Evolutionary conservation across 2,329 filamentous ascomycete species (phyloP), one percentile per base, ranked within the genome.

Genomic region (Diplodia scrobiculata): DNA sequence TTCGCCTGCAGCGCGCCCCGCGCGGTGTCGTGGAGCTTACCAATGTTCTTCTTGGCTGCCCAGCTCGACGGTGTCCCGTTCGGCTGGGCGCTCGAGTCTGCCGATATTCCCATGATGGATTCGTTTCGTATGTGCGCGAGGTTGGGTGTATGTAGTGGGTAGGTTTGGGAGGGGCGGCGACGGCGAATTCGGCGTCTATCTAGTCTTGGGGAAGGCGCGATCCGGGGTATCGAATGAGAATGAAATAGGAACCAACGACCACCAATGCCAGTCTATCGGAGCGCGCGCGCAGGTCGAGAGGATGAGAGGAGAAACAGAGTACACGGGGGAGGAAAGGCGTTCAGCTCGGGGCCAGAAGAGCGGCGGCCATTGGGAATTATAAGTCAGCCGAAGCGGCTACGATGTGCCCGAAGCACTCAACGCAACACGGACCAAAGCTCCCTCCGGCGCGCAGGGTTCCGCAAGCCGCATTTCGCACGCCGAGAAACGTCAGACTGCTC

Each of bases 41-140:
- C 87, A 69, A 99, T 80, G 71, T 91, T 88, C 83, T 91, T 87
- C 81, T 90, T 92, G 72, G 92, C 89, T 70, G 92, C 87, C 77
- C 91, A 92, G 66, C 89, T 88, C 75, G 84, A 85, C 66, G 80
- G 78, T 63, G 80, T 77, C 75, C 84, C 85, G 73, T 86, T 87
- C 70, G 79, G 73, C 50, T 72, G 69, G 47, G 41, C 32, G 53
- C 32, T n/a, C 6, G 55, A 34, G 34, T 62, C 65, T 62, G 65
- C 65, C 21, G 63, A 66, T 13, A 66, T 45, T 3, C 63, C 63
- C 63, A 66, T 66, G 2, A 25, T 4, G 25, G 25, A 25, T 19
- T 41, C 48, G 29, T 36, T 21, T 25, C 25, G 25, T 25, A 14
- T 38, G 60, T 48, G 55, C 21, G 38, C 17, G 55, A 41, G 6